Conservation (phyloP, 352 stramenopile species). For the Peronospora belbahrii region DNA sequence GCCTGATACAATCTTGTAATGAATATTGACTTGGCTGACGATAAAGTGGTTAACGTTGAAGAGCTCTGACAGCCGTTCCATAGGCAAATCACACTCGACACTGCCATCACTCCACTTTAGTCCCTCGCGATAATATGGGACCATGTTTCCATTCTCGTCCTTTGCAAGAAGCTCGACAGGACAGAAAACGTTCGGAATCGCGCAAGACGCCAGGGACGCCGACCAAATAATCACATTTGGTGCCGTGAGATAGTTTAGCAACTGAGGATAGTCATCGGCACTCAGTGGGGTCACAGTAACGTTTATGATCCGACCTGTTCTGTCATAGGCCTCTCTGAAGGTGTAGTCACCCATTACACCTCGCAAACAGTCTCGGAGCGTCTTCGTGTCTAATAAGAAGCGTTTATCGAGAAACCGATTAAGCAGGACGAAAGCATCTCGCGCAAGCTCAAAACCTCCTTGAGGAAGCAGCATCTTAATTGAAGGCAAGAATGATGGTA, state of each 20-base stretch:
- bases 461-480: conserved; percentile 42
- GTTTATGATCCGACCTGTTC: conserved; percentile 97
- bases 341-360: conserved; percentile 95
- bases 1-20: conserved; percentile 82
- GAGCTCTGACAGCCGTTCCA: conserved; percentile 92
- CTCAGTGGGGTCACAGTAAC: conserved; percentile 94
- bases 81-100: conserved; percentile 91
- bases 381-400: conserved; percentile 63
- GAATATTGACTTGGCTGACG: conserved; percentile 91
- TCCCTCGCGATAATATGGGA: conserved; percentile 73
- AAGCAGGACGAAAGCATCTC: conserved; percentile 48
- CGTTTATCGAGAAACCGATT: conserved; percentile 62
- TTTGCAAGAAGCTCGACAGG: conserved; percentile 93
- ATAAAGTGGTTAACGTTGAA: conserved; percentile 99
- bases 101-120: conserved; percentile 94
- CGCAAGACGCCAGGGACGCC: conserved; percentile 91
- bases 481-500: conserved; percentile 39
- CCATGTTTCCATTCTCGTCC: conserved; percentile 78
- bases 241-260: conserved; percentile 98
- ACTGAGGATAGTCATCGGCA: conserved; percentile 89
- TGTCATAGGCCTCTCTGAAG: conserved; percentile 97
- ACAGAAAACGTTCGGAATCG: conserved; percentile 92
- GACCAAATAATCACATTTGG: conserved; percentile 98
- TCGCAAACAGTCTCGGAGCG: conserved; percentile 62
- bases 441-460: conserved; percentile 30